A percentile compares a stretch with the other conserved stretches of the same genome.
Conservation (phyloP, 805 yeast genomes). For the Kregervanrija pseudodelftensis region DNA sequence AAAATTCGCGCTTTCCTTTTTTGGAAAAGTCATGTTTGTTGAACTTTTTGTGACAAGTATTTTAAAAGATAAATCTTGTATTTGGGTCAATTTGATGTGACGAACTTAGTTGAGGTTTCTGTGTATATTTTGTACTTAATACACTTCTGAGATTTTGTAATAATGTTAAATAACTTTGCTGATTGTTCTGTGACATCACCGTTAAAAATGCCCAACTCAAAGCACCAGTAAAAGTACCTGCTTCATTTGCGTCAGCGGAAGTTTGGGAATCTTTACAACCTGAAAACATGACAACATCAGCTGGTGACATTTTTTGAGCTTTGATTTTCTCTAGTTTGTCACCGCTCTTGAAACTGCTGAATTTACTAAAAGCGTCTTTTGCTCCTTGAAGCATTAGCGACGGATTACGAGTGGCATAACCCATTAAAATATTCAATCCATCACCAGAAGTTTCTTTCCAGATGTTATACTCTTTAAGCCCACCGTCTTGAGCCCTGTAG, state of each 20-base stretch:
- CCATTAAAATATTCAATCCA: constrained; percentile 49
- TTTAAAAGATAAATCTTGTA: constrained; percentile 30
- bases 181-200: constrained; percentile 59
- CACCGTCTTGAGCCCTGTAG: constrained; percentile 73
- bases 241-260: constrained; percentile 71
- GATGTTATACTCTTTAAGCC: constrained; percentile 71
- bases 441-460: constrained; percentile 70
- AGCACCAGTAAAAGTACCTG: constrained; percentile 73
- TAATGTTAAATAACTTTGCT: constrained; percentile 55
- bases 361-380: constrained; percentile 24
- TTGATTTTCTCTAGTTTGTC: constrained; percentile 33
- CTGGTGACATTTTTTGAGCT: constrained; percentile 59
- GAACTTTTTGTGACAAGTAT: too few relatives aligned
- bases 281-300: constrained; percentile 68
- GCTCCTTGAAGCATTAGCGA: constrained; percentile 36
- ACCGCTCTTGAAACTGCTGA: constrained; percentile 25
- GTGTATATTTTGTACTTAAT: constrained; percentile 58
- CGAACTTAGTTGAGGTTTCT: constrained; percentile 75
- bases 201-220: constrained; percentile 73
- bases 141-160: constrained; percentile 64
- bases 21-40: not conserved
- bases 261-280: constrained; percentile 86
- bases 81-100: constrained; percentile 74
- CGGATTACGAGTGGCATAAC: constrained; percentile 54
- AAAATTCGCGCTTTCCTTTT: constrained; percentile 2